Evolutionary conservation across 345 rosid genomes (phyloP), one percentile per base, ranked within the genome.

Genomic region (Pugionium cornutum): DNA sequence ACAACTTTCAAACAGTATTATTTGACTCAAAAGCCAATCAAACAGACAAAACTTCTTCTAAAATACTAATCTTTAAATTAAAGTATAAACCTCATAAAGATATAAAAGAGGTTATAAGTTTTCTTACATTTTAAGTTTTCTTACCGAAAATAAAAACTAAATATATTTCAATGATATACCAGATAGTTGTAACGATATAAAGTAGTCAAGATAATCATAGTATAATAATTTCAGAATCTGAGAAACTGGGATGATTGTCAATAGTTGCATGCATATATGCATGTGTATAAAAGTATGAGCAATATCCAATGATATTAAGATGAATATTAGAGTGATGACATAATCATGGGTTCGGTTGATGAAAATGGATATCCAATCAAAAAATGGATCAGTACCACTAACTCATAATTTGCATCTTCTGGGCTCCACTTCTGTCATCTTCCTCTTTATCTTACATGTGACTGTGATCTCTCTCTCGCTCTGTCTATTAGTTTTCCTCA

Each of bases 361-460:
- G 5, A 61, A 37, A 70, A 53, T 70, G 11, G 57, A 56, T 62
- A 62, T 45, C 68, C 36, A 70, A 70, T 62, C 75, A 54, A 62
- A 18, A 46, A 50, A 43, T 46, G 64, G 68, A 62, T 62, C 48
- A 53, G 75, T 62, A 70, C 64, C 35, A 70, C 26, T 62, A 49
- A 45, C 61, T 62, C 62, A 61, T 62, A 44, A 62, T 69, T 54
- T 47, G 58, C 63, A 55, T 54, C 44, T 25, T 39, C 7, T 55
- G 44, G 55, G 26, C 36, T 53, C 52, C 55, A 46, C 41, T 44
- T 53, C 56, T 62, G 69, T 34, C 18, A 18, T 18, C 68, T 40
- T 54, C 69, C 46, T 47, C 55, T 62, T 70, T 55, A 52, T 52
- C 51, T 62, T 62, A 70, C 75, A 70, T 70, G 75, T 70, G 75